Base-by-base conservation (phyloP, 148 eudicot genomes). In the Suaeda aralocaspica region DNA sequence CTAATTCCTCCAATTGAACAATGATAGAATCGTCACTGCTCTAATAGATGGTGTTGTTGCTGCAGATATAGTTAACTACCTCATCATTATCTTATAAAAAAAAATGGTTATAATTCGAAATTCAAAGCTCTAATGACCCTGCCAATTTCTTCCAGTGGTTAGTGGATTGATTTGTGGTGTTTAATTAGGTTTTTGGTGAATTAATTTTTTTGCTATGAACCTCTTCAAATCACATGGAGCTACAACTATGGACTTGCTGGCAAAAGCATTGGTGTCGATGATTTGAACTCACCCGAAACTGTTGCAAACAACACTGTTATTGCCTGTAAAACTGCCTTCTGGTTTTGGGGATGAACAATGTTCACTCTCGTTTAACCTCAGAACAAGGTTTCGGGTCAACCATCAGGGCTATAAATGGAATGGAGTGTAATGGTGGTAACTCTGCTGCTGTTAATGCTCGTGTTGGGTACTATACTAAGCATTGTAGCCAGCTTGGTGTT, bases 281-380 rank as follows among this genome's bases (percentile, higher is more conserved):
- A 83, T 9, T 68, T 80, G 12, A 80, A 80, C 34, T 31, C 74
- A 60, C 86, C 86, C 0, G 81, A 80, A n/a, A 74, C 77, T 0
- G 83, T 83, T n/a, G 74, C 83, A 0, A 69, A 55, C 19, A 68
- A 83, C 25, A 63, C 80, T 0, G 69, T 69, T 13, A 31, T 77
- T 21, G 52, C 83, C 18, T 83, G 80, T 73, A 73, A 59, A 56
- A 69, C 85, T 2, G 85, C 80, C 53, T 75, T 83, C 22, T 83
- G 83, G 86, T 83, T 70, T 51, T 83, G 86, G n/a, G n/a, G 86
- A 77, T 72, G 79, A 75, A 59, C 50, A 77, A 80, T 44, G 79
- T 77, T 22, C 86, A 80, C 68, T 49, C 74, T 30, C 18, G 72
- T 26, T 13, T 80, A 4, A 22, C 62, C 28, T 59, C 79, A 0